These are phyloP conservation scores for Epichloe coenophiala DNA, from an alignment of 2,329 filamentous ascomycete species.

Conservation along the genomic window DNA sequence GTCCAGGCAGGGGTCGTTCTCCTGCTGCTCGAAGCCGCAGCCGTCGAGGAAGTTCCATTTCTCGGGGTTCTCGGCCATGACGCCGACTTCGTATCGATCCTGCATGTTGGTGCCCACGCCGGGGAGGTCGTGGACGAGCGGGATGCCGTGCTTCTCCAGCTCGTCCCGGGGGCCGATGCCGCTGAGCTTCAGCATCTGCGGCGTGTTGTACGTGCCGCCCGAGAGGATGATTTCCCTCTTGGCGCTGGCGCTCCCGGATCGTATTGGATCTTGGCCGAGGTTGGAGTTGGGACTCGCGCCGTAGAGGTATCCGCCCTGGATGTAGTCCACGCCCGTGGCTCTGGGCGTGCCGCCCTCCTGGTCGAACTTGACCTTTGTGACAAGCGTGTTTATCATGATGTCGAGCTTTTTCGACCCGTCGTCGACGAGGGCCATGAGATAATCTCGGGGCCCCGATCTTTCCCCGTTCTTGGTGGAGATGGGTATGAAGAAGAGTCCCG, in stretches of 20 bases:
- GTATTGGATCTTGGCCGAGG: too few relatives aligned
- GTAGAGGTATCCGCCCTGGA: too few relatives aligned
- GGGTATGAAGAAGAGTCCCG: too few relatives aligned
- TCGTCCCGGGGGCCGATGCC: slow-evolving; percentile 28
- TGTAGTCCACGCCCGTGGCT: too few relatives aligned
- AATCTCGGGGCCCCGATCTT: too few relatives aligned
- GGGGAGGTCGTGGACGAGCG: slow-evolving; percentile 40
- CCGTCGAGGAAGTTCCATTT: slow-evolving; percentile 5
- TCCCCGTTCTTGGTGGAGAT: too few relatives aligned
- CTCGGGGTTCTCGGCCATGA: slow-evolving; percentile 7
- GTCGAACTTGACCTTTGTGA: too few relatives aligned
- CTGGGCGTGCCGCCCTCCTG: too few relatives aligned
- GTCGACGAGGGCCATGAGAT: too few relatives aligned
- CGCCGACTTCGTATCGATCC: slow-evolving; percentile 16
- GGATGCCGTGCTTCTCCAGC: slow-evolving; percentile 29
- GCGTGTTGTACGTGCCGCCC: slow-evolving; percentile 32
- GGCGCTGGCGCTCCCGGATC: slow-evolving; percentile 15
- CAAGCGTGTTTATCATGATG: too few relatives aligned
- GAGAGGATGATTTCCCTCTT: slow-evolving; percentile 32
- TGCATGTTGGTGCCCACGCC: slow-evolving; percentile 45
- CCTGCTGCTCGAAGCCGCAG: slow-evolving; percentile 14
- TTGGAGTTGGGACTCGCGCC: slow-evolving; percentile 17
- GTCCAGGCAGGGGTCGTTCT: slow-evolving; percentile 21
- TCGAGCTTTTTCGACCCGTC: too few relatives aligned
- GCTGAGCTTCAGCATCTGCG: slow-evolving; percentile 31